Evolutionary conservation across 2,329 filamentous ascomycete genomes (phyloP).

Genomic region (Diaporthe vexans): DNA sequence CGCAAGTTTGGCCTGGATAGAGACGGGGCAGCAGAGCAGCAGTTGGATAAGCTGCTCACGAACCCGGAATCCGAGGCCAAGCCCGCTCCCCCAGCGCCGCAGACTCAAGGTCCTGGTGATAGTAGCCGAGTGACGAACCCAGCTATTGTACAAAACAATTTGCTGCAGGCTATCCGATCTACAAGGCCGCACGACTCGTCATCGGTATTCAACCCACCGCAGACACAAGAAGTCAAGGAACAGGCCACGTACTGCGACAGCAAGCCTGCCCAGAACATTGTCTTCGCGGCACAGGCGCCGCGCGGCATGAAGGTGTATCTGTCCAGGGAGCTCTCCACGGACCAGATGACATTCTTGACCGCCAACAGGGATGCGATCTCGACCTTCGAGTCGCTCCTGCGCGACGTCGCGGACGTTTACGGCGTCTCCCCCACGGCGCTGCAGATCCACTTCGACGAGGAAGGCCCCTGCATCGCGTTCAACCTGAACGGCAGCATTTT

Average conservation of each 20-base stretch:
- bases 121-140: slow-evolving; percentile 71
- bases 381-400: slow-evolving; percentile 77
- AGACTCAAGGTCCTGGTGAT: slow-evolving; percentile 49
- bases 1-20: slow-evolving; percentile 78
- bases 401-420: slow-evolving; percentile 81
- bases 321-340: slow-evolving; percentile 64
- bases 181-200: slow-evolving; percentile 83
- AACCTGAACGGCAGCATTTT: slow-evolving; percentile 90
- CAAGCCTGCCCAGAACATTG: slow-evolving; percentile 79
- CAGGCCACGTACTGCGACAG: slow-evolving; percentile 89
- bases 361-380: slow-evolving; percentile 74
- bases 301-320: slow-evolving; percentile 83
- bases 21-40: slow-evolving; percentile 58
- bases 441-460: slow-evolving; percentile 89
- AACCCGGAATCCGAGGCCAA: slow-evolving; percentile 47
- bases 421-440: slow-evolving; percentile 76
- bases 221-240: slow-evolving; percentile 82
- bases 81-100: slow-evolving; percentile 35
- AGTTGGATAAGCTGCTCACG: slow-evolving; percentile 55
- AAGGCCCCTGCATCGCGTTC: slow-evolving; percentile 89
- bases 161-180: slow-evolving; percentile 83
- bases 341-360: slow-evolving; percentile 70
- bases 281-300: slow-evolving; percentile 76
- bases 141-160: slow-evolving; percentile 75
- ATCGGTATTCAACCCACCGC: slow-evolving; percentile 79